Base-by-base conservation (phyloP, 2,329 filamentous ascomycete species). In the Ophiostoma triangulosporum region DNA sequence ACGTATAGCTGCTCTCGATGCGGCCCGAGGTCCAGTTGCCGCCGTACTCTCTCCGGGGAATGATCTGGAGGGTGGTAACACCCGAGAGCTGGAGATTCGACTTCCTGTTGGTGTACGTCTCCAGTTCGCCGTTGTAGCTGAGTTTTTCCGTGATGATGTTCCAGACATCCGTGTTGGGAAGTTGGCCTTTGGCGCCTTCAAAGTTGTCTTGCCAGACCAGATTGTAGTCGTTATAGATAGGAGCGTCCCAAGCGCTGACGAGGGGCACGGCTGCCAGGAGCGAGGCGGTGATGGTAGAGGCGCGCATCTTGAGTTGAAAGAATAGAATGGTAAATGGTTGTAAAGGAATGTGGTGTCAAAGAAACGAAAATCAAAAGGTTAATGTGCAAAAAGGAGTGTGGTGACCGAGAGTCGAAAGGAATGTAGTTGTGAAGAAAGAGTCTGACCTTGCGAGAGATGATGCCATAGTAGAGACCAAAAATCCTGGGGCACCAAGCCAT, bases 21-120 rank as follows among this genome's bases (percentile, higher is more conserved):
- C 75, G 73, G 49, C 66, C 70, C 1, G 75, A 78, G 0, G 73
- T 76, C 75, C 75, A 78, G 24, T 61, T 57, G 0, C 66, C 67
- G 20, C 57, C 58, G 26, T 59, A 57, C 15, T 68, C 52, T 27
- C 38, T 17, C 49, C n/a, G 22, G 3, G 75, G 75, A 0, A 77
- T 69, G 52, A 78, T 66, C 62, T 77, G 74, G 12, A 78, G 63
- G 0, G 74, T 76, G n/a, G 65, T 58, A 38, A 72, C 74, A 11
- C 74, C 74, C 7, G 70, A 73, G 48, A 74, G 67, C 61, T 78
- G 75, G 17, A 75, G 64, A 63, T 77, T 75, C 55, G 62, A 58
- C 53, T 64, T 65, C 48, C 68, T 70, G 4, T 63, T 61, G 35
- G 68, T 69, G 65, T 78, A 78, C 4, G 64, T 64, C 63, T 78